Percentiles rank a stretch among this genome's conserved stretches.
Conservation (phyloP, 2,329 filamentous ascomycete species). For the Ceratocystis huliohia region DNA sequence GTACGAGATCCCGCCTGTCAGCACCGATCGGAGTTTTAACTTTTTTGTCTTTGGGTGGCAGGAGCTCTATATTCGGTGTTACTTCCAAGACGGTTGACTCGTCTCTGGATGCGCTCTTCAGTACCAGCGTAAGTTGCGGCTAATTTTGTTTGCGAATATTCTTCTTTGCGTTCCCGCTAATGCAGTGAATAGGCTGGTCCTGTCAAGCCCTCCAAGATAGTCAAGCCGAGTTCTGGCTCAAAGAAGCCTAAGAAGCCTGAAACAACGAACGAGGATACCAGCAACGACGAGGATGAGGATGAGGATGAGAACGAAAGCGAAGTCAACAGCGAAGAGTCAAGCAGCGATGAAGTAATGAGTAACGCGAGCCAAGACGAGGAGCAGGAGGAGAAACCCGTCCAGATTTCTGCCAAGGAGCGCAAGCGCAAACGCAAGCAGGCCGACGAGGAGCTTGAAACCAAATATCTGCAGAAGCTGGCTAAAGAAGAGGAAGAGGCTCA, state of each 20-base stretch:
- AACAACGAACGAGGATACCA: constrained; percentile 26
- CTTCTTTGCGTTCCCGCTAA: constrained; percentile 13
- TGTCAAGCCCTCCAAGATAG: constrained; percentile 34
- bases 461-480: constrained; percentile 54
- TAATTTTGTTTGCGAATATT: background rate
- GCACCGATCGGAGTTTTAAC: background rate
- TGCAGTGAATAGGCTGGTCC: constrained; percentile 36
- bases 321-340: constrained; percentile 28
- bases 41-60: constrained; percentile 12
- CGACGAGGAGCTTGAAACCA: constrained; percentile 56
- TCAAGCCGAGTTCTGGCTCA: constrained; percentile 16
- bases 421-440: constrained; percentile 57
- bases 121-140: constrained; percentile 50
- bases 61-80: constrained; percentile 15
- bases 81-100: constrained; percentile 50
- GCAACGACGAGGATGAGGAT: constrained; percentile 23
- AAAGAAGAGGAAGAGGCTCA: constrained; percentile 36
- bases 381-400: constrained; percentile 29
- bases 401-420: constrained; percentile 36
- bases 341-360: constrained; percentile 25
- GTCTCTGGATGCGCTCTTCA: constrained; percentile 56
- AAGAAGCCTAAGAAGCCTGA: constrained; percentile 28
- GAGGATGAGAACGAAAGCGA: constrained; percentile 24
- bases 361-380: constrained; percentile 26
- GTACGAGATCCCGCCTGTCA: background rate